Evolutionary conservation across 352 stramenopile species (phyloP).

Genomic region (Labyrinthula sp.): DNA sequence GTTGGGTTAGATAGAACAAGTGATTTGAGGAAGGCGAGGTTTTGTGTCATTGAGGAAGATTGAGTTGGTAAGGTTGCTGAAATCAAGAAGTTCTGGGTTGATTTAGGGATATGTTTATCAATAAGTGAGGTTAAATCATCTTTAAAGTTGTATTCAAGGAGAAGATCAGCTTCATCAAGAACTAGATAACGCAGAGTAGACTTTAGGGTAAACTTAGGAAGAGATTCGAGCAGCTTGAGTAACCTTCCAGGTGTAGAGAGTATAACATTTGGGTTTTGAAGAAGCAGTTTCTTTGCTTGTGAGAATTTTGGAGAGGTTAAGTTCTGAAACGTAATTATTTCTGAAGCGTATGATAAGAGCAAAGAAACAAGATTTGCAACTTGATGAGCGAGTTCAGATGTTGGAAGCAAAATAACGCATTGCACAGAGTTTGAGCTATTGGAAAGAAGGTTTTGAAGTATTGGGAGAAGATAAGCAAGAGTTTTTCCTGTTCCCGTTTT

Average conservation of each 20-base stretch:
- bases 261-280: conserved; percentile 45
- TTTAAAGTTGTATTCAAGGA: conserved; percentile 32
- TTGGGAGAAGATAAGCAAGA: conserved; percentile 54
- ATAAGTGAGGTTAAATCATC: conserved; percentile 27
- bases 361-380: conserved; percentile 51
- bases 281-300: conserved; percentile 45
- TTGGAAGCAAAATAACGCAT: conserved; percentile 59
- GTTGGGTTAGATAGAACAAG: conserved; percentile 28
- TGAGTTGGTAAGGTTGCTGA: conserved; percentile 30
- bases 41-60: conserved; percentile 18
- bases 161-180: conserved; percentile 32
- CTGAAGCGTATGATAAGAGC: conserved; percentile 66
- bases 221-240: conserved; percentile 45
- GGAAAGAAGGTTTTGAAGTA: conserved; percentile 61
- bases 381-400: conserved; percentile 62
- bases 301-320: conserved; percentile 49
- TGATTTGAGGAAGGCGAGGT: conserved; percentile 27
- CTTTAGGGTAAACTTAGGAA: conserved; percentile 7
- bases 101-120: conserved; percentile 14
- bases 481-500: conserved; percentile 68
- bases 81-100: conserved; percentile 29
- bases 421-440: conserved; percentile 43
- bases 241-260: conserved; percentile 54
- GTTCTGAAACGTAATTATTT: conserved; percentile 51
- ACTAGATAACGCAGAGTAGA: conserved; percentile 23